Conservation (phyloP, 805 yeast species). For the Pachysolen tannophilus region DNA sequence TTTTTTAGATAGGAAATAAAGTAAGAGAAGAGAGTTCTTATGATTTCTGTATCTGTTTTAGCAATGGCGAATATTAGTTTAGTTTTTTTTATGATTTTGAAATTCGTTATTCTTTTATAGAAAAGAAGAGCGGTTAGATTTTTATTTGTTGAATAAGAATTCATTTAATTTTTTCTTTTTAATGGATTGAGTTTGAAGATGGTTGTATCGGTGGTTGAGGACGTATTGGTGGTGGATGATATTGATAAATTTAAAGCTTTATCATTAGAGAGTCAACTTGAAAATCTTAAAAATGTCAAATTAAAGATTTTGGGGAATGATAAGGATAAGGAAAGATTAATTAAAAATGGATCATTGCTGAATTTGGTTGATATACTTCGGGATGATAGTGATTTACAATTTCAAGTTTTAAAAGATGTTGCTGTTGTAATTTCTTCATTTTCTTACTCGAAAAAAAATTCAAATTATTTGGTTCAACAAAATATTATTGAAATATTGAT, state of each 20-base stretch:
- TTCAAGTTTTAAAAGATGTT: conserved; percentile 12
- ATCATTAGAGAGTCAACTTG: conserved; percentile 2
- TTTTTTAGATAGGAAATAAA: too few species aligned
- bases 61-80: too few species aligned
- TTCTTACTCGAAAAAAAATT: conserved; percentile 16
- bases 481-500: conserved; percentile 13
- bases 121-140: too few species aligned
- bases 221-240: too few species aligned
- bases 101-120: too few species aligned
- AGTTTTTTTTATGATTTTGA: too few species aligned
- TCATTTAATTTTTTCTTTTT: too few species aligned
- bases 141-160: too few species aligned
- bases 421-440: conserved; percentile 21
- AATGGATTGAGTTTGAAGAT: too few species aligned
- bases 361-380: conserved; percentile 11
- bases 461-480: conserved; percentile 13
- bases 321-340: conserved; percentile 16
- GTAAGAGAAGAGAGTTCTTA: too few species aligned
- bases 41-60: too few species aligned
- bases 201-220: too few species aligned
- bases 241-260: conserved; percentile 1
- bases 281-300: conserved; percentile 9
- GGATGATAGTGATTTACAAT: conserved; percentile 9
- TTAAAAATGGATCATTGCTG: conserved; percentile 7
- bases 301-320: conserved; percentile 21